These are phyloP conservation scores for Globisporangium echinulatum DNA, from an alignment of 352 stramenopile genomes.

Conservation along the genomic window DNA sequence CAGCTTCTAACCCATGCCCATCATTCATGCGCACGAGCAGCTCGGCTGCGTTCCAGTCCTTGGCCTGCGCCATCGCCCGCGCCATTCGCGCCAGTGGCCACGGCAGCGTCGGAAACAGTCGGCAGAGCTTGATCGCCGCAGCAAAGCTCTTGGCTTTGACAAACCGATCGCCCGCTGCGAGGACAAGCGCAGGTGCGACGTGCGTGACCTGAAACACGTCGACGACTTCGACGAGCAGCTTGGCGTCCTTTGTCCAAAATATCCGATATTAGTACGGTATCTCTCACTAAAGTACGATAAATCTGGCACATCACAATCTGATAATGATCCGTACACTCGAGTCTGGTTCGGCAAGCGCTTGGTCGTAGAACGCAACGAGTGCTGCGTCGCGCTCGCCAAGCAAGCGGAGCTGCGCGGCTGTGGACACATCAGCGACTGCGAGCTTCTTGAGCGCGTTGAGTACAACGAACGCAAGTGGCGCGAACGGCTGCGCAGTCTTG, in stretches of 20 bases:
- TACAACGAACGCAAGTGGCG: slow-evolving; percentile 46
- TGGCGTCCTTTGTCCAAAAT: slow-evolving; percentile 26
- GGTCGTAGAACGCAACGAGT: slow-evolving; percentile 27
- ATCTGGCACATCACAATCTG: background rate
- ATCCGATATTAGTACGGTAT: too few species aligned
- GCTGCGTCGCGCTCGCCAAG: slow-evolving; percentile 22
- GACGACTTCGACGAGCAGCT: slow-evolving; percentile 53
- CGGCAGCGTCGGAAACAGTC: slow-evolving; percentile 21
- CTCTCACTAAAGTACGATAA: background rate
- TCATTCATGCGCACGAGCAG: background rate
- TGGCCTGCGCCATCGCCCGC: slow-evolving; percentile 29
- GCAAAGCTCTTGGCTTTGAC: slow-evolving; percentile 8
- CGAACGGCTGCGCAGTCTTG: slow-evolving; percentile 33
- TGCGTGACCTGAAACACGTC: slow-evolving; percentile 43
- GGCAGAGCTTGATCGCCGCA: slow-evolving; percentile 19
- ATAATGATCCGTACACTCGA: background rate
- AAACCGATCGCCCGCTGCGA: slow-evolving; percentile 20
- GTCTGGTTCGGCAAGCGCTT: slow-evolving; percentile 15
- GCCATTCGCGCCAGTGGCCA: slow-evolving; percentile 34
- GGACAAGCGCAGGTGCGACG: background rate
- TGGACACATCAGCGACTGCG: too few species aligned
- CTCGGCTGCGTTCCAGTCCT: slow-evolving; percentile 60
- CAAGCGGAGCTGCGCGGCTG: too few species aligned
- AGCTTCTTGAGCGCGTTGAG: slow-evolving; percentile 45
- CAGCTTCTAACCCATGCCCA: slow-evolving; percentile 19